Conservation (phyloP, 179 eudicot species). For the Vitellaria paradoxa region DNA sequence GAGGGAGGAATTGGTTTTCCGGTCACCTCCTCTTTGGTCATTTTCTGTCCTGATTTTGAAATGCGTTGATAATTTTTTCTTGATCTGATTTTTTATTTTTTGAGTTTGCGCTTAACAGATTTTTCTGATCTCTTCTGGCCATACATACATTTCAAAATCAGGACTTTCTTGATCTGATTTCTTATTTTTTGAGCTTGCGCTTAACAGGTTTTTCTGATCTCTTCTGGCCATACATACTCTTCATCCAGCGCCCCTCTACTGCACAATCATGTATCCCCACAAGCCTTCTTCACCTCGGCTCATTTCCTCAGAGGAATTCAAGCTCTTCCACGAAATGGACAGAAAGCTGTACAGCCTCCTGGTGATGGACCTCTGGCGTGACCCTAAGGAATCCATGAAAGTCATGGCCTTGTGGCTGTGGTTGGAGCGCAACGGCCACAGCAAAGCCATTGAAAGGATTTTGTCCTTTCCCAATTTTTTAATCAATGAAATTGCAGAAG, state of each 20-base stretch:
- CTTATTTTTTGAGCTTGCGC: background rate
- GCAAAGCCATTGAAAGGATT: constrained; percentile 11
- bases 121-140: constrained; percentile 1
- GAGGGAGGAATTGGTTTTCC: background rate
- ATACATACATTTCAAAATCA: too few relatives aligned
- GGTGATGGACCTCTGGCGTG: constrained; percentile 21
- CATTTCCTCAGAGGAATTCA: constrained; percentile 17
- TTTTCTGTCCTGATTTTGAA: background rate
- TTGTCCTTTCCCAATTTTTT: constrained; percentile 16
- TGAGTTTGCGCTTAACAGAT: background rate
- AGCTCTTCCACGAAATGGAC: constrained; percentile 29
- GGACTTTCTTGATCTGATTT: background rate
- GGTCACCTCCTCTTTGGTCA: background rate
- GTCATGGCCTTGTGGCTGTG: constrained; percentile 44
- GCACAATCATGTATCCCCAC: background rate
- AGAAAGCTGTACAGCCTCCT: constrained; percentile 30
- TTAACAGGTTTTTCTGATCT: constrained; percentile 9
- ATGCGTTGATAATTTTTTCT: background rate
- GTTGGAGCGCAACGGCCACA: constrained; percentile 31
- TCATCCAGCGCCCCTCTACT: background rate
- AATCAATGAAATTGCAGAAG: constrained; percentile 31
- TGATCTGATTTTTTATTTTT: background rate
- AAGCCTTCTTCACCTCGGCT: background rate
- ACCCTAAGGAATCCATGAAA: constrained; percentile 31
- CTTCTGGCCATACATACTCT: background rate